Evolutionary conservation across 352 stramenopile species (phyloP), one percentile per base, ranked within the genome.

Genomic region (Pilasporangium apinafurcum): DNA sequence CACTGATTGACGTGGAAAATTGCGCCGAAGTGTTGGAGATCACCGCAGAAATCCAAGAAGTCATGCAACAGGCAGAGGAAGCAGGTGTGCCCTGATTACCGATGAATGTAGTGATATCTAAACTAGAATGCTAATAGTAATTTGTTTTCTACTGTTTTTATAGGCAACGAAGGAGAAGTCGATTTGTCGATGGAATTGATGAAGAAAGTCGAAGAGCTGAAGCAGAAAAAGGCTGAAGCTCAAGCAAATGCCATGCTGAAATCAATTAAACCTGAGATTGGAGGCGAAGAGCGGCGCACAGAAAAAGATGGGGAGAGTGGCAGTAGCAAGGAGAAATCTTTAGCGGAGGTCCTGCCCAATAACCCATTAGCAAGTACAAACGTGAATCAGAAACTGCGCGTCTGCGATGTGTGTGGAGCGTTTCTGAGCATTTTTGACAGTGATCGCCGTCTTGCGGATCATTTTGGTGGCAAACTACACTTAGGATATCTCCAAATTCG

Each of bases 371-470:
- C 53, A 4, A 57, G 52, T 8, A 51, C 60, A n/a, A 69, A 74
- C 20, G 76, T 83, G 24, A 86, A 88, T 51, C 74, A 92, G 38
- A 92, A 92, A 50, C 54, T 96, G 9, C 81, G 83, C 16, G 85
- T 96, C 37, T 96, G 87, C 44, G 84, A 96, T 57, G 81, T 96
- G 26, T 96, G 87, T 47, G 87, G 87, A 5, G 85, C 87, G 4
- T 94, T 95, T 52, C 57, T 96, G 20, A 95, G 83, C 47, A 96
- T 96, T 47, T 96, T 91, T 40, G 87, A 96, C 65, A 95, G 81
- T 36, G 87, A 96, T 41, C 75, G 75, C 3, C 77, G 87, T 13
- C 61, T 96, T 9, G 81, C 83, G 1, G 86, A 96, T 35, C 87
- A 96, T 44, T 96, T 92, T 72, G 82, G 80, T 16, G 87, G 87